Evolutionary conservation across 1,284 basidiomycete genomes (phyloP), one percentile per base, ranked within the genome.

Genomic region (Phellopilus nigrolimitatus): DNA sequence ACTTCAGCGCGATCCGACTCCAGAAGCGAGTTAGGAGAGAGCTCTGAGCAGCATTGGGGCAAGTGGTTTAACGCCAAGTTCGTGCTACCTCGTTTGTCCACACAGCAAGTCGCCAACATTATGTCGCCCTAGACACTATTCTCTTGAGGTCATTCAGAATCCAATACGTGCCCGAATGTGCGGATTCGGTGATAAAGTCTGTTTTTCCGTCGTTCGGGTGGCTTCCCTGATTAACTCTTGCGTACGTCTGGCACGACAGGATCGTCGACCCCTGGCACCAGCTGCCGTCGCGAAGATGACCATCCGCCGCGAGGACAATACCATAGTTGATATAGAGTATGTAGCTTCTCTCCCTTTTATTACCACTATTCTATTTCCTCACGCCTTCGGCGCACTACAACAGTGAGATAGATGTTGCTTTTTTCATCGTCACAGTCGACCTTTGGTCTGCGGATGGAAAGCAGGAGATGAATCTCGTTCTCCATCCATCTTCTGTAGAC

Each of bases 121-220:
- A 12, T 22, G 28, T 46, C 30, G 25, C 30, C 10, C 9, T 63
- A 91, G 91, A 63, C 74, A 84, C 61, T 94, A 92, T 66, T 80
- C 84, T 9, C 76, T 95, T 34, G 82, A 89, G 59, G 80, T 94
- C 58, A 79, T 90, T 3, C 91, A 95, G 64, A 81, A 95, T 60
- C 92, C 92, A 30, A 68, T 91, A 43, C 79, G 92, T 39, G 92
- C 92, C 31, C 80, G 92, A 59, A 94, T 94, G 81, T 95, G 92
- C 67, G 92, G 92, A 3, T 94, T 95, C 68, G 92, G 92, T 47
- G 91, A 95, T 73, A 95, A 94, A 75, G 92, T 91, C 56, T 51
- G 72, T 66, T 17, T 17, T 28, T n/a, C 27, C 37, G 25, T 15
- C 17, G 4, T 21, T 47, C 37, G 22, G 15, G 15, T 37, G n/a